Conservation (phyloP, 1,139 yeast species). For the Yamadazyma sp. region DNA sequence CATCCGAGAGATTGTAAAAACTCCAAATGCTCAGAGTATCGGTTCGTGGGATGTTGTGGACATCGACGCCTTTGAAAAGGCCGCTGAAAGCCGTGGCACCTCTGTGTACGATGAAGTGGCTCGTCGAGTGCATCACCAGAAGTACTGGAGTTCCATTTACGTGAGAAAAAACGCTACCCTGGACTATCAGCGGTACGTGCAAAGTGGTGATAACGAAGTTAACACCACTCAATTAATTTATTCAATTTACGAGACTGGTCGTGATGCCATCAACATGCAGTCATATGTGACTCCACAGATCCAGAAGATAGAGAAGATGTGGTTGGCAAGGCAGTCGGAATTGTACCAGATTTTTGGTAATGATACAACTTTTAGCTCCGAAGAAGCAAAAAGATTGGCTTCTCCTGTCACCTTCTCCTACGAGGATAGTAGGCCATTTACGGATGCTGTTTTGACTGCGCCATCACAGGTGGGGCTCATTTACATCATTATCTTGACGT, state of each 20-base stretch:
- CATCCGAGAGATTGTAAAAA: slow-evolving; percentile 19
- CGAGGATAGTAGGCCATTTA: slow-evolving; percentile 52
- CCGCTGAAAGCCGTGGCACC: slow-evolving; percentile 32
- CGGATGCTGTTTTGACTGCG: slow-evolving; percentile 53
- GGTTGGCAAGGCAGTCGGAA: slow-evolving; percentile 19
- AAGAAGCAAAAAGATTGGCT: slow-evolving; percentile 21
- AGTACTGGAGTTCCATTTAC: slow-evolving; percentile 45
- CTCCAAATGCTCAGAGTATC: slow-evolving; percentile 19
- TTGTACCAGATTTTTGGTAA: slow-evolving; percentile 9
- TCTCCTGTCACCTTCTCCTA: slow-evolving; percentile 37
- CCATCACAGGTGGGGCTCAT: slow-evolving; percentile 77
- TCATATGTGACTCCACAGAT: slow-evolving; percentile 27
- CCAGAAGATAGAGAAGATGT: slow-evolving; percentile 18
- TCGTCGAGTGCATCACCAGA: slow-evolving; percentile 43
- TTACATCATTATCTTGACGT: slow-evolving; percentile 68
- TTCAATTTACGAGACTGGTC: slow-evolving; percentile 42
- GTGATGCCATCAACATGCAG: slow-evolving; percentile 35
- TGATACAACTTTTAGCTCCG: slow-evolving; percentile 15
- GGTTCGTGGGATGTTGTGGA: slow-evolving; percentile 44
- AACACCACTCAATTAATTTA: slow-evolving; percentile 26
- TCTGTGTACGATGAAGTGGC: slow-evolving; percentile 31
- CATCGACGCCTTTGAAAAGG: slow-evolving; percentile 25
- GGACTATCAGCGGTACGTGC: slow-evolving; percentile 25
- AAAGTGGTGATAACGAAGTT: slow-evolving; percentile 24
- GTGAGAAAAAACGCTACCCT: slow-evolving; percentile 40